Evolutionary conservation across 306 rosid species (phyloP).

Genomic region (Medicago arabica): DNA sequence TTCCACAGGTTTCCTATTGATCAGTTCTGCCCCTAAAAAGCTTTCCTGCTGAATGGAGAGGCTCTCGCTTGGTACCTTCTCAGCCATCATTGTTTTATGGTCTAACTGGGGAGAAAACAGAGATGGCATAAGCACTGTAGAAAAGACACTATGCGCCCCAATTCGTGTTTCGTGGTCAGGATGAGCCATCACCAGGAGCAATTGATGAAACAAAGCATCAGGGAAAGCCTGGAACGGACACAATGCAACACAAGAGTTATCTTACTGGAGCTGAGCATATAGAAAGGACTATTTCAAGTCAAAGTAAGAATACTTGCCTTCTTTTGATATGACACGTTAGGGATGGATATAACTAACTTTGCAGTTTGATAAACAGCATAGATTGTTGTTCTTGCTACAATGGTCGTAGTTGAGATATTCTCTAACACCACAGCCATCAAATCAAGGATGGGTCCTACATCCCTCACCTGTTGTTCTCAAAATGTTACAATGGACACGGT

Average conservation of each 20-base stretch:
- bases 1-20: constrained; percentile 44
- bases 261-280: constrained; percentile 31
- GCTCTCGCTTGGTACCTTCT: constrained; percentile 50
- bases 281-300: constrained; percentile 32
- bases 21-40: constrained; percentile 43
- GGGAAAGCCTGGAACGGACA: constrained; percentile 77
- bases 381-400: constrained; percentile 75
- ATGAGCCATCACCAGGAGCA: constrained; percentile 89
- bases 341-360: constrained; percentile 71
- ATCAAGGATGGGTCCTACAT: constrained; percentile 92
- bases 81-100: constrained; percentile 46
- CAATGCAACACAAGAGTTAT: constrained; percentile 30
- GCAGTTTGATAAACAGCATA: constrained; percentile 83
- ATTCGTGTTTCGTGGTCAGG: constrained; percentile 83
- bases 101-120: constrained; percentile 53
- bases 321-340: constrained; percentile 79
- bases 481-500: constrained; percentile 39
- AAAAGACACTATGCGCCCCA: constrained; percentile 82
- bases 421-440: constrained; percentile 87
- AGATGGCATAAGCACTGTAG: constrained; percentile 82
- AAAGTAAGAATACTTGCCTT: constrained; percentile 59
- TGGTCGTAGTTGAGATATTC: constrained; percentile 58
- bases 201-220: constrained; percentile 90
- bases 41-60: constrained; percentile 54
- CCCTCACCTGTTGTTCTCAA: constrained; percentile 75